A percentile compares a stretch with the other conserved stretches of the same genome.
phyloP scores from a whole-genome alignment of 305 asterid species.

The Caryopteris hybrid region DNA sequence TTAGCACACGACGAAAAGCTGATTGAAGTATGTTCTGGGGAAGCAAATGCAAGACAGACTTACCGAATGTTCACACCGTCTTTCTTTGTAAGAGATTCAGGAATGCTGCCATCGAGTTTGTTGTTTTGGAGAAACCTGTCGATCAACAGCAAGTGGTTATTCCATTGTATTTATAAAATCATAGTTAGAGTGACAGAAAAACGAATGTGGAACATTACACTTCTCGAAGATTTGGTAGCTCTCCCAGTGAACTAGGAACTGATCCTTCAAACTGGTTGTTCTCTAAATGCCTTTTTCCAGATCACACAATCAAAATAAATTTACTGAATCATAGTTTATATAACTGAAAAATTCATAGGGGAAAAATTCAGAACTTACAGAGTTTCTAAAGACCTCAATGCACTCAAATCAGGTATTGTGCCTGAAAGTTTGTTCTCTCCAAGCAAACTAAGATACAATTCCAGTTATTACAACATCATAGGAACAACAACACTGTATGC shows the following conservation, averaged over 20 bases:
- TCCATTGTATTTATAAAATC: background rate
- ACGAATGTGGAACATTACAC: constrained; percentile 35
- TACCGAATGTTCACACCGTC: constrained; percentile 40
- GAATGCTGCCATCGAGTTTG: constrained; percentile 42
- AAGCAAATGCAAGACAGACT: constrained; percentile 11
- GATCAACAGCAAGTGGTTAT: background rate
- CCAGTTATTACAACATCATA: background rate
- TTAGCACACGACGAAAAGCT: too few relatives aligned
- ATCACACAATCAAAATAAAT: constrained; percentile 1
- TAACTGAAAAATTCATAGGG: background rate
- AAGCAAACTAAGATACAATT: constrained; percentile 52
- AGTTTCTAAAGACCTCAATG: constrained; percentile 45
- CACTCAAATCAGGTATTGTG: constrained; percentile 62
- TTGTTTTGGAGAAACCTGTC: constrained; percentile 72
- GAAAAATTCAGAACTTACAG: constrained; percentile 40
- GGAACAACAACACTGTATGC: background rate
- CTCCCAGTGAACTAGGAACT: constrained; percentile 51
- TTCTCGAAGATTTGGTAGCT: constrained; percentile 61
- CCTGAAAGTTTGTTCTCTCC: constrained; percentile 69
- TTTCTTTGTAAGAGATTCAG: constrained; percentile 40
- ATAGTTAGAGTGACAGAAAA: background rate
- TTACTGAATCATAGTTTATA: background rate
- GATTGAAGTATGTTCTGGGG: background rate
- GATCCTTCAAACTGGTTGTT: constrained; percentile 66
- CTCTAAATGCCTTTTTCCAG: constrained; percentile 62